Evolutionary conservation across 805 yeast species (phyloP).

Genomic region (Priceomyces haplophilus): DNA sequence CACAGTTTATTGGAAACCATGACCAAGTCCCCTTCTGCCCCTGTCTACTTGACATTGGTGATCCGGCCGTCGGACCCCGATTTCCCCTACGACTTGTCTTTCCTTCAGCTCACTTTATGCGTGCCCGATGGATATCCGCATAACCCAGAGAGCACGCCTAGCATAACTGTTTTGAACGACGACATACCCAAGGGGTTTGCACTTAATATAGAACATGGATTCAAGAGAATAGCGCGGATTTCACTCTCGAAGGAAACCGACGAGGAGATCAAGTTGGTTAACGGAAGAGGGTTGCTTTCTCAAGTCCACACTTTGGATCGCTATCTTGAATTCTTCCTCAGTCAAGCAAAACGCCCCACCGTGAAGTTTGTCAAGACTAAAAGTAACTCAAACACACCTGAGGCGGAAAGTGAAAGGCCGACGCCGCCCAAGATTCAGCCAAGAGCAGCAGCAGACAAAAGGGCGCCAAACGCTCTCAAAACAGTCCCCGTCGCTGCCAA

Average conservation of each 20-base stretch:
- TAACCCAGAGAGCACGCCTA: conserved; percentile 38
- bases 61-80: conserved; percentile 67
- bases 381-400: conserved; percentile 5
- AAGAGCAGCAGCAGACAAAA: neutral
- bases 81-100: conserved; percentile 61
- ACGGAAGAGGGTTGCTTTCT: conserved; percentile 52
- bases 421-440: neutral
- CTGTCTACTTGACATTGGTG: conserved; percentile 41
- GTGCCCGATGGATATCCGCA: conserved; percentile 58
- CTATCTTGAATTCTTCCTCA: conserved; percentile 56
- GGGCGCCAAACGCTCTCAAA: neutral
- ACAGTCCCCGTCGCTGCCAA: neutral
- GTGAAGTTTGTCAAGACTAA: conserved; percentile 52
- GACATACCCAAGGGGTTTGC: conserved; percentile 71
- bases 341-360: conserved; percentile 57
- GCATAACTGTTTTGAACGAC: conserved; percentile 55
- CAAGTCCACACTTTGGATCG: conserved; percentile 54
- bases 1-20: conserved; percentile 16
- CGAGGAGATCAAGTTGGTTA: conserved; percentile 31
- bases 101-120: conserved; percentile 49
- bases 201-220: conserved; percentile 65
- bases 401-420: neutral
- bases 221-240: conserved; percentile 39
- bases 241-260: conserved; percentile 21
- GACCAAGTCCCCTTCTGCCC: conserved; percentile 17